These are phyloP conservation scores for Paracoccidioides lutzii DNA, from an alignment of 2,329 filamentous ascomycete genomes.

Conservation along the genomic window DNA sequence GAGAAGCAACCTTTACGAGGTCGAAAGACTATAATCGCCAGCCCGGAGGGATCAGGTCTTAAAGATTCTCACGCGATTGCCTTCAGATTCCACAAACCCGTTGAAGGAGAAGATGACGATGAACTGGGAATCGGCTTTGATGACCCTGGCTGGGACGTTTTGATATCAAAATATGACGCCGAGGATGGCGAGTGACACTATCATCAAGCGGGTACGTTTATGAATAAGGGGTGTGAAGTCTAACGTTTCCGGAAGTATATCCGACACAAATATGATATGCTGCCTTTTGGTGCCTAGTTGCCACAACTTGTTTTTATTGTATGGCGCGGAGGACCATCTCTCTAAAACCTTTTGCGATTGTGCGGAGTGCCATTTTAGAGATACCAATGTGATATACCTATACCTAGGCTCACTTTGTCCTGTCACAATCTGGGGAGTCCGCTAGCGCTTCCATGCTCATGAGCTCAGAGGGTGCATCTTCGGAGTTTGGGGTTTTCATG, in stretches of 20 bases:
- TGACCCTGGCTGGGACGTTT: conserved; percentile 12
- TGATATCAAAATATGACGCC: conserved; percentile 12
- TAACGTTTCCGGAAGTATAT: too few species aligned
- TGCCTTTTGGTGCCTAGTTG: too few species aligned
- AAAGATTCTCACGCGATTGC: conserved; percentile 29
- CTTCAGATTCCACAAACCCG: conserved; percentile 24
- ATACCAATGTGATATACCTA: too few species aligned
- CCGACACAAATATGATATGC: too few species aligned
- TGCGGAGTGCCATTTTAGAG: too few species aligned
- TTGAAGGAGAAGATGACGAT: conserved; percentile 21
- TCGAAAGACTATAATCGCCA: conserved; percentile 22
- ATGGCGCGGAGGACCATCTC: too few species aligned
- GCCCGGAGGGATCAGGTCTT: conserved; percentile 23
- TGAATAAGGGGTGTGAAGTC: background rate
- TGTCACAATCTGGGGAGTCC: too few species aligned
- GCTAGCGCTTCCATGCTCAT: too few species aligned
- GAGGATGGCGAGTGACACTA: conserved; percentile 7
- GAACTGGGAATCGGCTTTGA: conserved; percentile 22
- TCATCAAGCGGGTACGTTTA: background rate
- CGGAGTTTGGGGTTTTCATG: too few species aligned
- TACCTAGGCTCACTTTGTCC: too few species aligned
- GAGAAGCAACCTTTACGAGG: conserved; percentile 16
- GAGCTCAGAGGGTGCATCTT: too few species aligned
- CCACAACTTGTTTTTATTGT: background rate
- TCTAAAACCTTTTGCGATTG: too few species aligned